These are phyloP conservation scores for Cystofilobasidium ferigula DNA, from an alignment of 768 basidiomycete species.

Conservation along the genomic window DNA sequence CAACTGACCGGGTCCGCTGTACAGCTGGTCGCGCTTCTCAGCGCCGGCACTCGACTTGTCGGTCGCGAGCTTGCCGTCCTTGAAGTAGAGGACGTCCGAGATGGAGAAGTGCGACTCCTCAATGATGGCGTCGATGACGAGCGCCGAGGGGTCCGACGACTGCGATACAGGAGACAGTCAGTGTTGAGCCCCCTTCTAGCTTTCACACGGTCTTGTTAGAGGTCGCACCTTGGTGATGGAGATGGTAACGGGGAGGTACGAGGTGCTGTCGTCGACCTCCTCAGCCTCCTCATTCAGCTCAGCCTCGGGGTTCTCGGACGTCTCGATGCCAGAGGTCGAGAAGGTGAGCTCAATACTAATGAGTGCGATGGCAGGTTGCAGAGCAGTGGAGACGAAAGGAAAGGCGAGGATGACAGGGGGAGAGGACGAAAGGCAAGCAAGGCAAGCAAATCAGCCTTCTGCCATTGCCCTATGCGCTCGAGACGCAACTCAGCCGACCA, in stretches of 20 bases:
- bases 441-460: too few relatives aligned
- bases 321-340: background rate
- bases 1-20: background rate
- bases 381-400: background rate
- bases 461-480: too few relatives aligned
- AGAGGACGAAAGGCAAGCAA: background rate
- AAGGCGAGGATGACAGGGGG: background rate
- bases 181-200: background rate
- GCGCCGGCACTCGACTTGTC: background rate
- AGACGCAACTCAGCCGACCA: background rate
- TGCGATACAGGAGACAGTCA: background rate
- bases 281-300: background rate
- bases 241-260: background rate
- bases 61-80: background rate
- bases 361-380: background rate
- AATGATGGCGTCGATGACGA: constrained; percentile 1
- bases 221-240: background rate
- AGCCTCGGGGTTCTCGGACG: background rate
- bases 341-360: background rate
- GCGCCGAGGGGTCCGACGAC: background rate
- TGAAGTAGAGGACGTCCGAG: constrained; percentile 4
- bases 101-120: background rate
- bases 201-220: background rate
- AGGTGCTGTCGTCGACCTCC: background rate
- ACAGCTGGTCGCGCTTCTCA: background rate